A percentile compares a stretch with the other conserved stretches of the same genome.
These are phyloP conservation scores for Globisporangium paddicum DNA, from an alignment of 352 stramenopile genomes.

Conservation along the genomic window DNA sequence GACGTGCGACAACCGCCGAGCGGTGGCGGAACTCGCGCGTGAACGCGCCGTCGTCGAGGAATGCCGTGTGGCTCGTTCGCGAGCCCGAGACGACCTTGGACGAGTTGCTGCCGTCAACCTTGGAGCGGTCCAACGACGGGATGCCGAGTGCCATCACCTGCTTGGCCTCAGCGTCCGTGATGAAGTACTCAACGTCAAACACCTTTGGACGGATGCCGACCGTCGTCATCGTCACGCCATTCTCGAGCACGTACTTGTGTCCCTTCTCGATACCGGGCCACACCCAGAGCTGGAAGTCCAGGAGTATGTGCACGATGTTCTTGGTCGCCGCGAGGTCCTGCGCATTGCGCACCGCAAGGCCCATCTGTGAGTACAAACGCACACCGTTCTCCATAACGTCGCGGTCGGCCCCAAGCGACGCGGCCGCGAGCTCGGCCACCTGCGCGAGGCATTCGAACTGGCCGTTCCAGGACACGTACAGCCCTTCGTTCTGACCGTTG, in stretches of 20 bases:
- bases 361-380: constrained; percentile 70
- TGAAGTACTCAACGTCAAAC: constrained; percentile 64
- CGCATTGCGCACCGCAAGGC: constrained; percentile 41
- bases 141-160: constrained; percentile 50
- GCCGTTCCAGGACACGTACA: constrained; percentile 80
- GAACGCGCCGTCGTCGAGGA: constrained; percentile 59
- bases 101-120: constrained; percentile 61
- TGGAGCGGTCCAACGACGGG: constrained; percentile 53
- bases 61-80: constrained; percentile 80
- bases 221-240: constrained; percentile 66
- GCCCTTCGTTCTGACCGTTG: constrained; percentile 72
- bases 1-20: constrained; percentile 51
- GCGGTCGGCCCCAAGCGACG: constrained; percentile 58
- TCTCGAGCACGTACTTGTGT: constrained; percentile 65
- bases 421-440: constrained; percentile 39
- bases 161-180: constrained; percentile 54
- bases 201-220: constrained; percentile 69
- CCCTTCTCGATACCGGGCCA: constrained; percentile 78
- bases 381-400: constrained; percentile 67
- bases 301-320: constrained; percentile 66
- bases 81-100: constrained; percentile 54
- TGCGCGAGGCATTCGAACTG: constrained; percentile 53
- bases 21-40: constrained; percentile 69
- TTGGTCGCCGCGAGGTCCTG: constrained; percentile 40
- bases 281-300: constrained; percentile 82